A percentile compares a stretch with the other conserved stretches of the same genome.
Conservation (phyloP, 257 asterid genomes). For the Oldenlandia corymbosa region DNA sequence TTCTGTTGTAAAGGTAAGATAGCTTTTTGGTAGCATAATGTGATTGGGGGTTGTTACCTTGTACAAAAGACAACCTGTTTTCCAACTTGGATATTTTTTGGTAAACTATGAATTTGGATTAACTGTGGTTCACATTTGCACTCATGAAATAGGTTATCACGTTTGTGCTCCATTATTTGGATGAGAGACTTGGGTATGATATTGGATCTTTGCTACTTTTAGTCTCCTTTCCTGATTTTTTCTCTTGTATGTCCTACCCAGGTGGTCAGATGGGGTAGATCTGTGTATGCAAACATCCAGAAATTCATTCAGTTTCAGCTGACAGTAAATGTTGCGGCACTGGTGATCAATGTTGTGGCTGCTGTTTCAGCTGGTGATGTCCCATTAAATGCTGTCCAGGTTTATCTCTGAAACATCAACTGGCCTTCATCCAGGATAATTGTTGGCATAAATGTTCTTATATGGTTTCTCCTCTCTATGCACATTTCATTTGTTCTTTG, state of each 20-base stretch:
- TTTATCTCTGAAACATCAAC: conserved; percentile 16
- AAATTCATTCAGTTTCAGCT: conserved; percentile 96
- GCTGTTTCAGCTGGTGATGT: conserved; percentile 88
- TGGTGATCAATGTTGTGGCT: conserved; percentile 81
- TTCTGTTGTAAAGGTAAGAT: conserved; percentile 86
- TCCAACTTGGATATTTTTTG: background rate
- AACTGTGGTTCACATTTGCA: background rate
- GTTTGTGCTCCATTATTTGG: background rate
- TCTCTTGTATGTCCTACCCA: conserved; percentile 26
- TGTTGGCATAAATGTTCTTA: background rate
- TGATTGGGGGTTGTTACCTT: background rate
- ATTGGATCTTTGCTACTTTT: background rate
- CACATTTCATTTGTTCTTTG: conserved; percentile 4
- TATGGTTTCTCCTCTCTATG: background rate
- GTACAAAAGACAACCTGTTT: background rate
- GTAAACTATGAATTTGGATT: background rate
- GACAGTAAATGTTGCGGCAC: conserved; percentile 92
- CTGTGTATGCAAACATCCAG: conserved; percentile 94
- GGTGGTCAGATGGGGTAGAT: conserved; percentile 99
- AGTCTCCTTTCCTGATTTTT: conserved; percentile 5
- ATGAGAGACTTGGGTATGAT: background rate
- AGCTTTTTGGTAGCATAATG: conserved; percentile 8
- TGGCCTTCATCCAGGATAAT: background rate
- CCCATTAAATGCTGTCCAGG: conserved; percentile 97
- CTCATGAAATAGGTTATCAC: background rate